A percentile compares a stretch with the other conserved stretches of the same genome.
These are phyloP conservation scores for Hypoxylon sp. DNA, from an alignment of 2,329 filamentous ascomycete genomes.

Conservation along the genomic window DNA sequence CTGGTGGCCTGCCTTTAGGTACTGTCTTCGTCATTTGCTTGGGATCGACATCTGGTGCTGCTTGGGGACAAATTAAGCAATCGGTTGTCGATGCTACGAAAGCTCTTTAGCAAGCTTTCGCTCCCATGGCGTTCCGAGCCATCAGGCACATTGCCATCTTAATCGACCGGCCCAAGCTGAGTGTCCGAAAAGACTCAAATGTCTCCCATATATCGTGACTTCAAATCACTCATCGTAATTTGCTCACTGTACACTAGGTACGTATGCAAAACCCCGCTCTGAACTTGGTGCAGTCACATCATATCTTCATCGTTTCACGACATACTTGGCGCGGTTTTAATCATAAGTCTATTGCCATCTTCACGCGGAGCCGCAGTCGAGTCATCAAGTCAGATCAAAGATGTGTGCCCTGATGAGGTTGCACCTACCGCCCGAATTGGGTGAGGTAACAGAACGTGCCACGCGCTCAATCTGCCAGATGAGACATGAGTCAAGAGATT, in stretches of 20 bases:
- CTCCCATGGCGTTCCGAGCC: not conserved
- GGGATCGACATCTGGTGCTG: conserved; percentile 18
- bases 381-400: conserved; percentile 4
- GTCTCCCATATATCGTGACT: not conserved
- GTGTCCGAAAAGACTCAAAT: not conserved
- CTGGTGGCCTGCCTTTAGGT: not conserved
- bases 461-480: not conserved
- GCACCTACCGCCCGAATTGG: not conserved
- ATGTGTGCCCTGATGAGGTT: not conserved
- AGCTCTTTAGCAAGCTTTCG: not conserved
- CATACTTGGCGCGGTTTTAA: conserved; percentile 26
- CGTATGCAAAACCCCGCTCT: conserved; percentile 26
- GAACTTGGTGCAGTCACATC: conserved; percentile 26
- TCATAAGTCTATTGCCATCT: conserved; percentile 11
- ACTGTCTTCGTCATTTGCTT: not conserved
- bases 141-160: not conserved
- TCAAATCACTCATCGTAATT: not conserved
- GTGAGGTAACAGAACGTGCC: not conserved
- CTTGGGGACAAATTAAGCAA: conserved; percentile 1
- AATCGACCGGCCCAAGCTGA: not conserved
- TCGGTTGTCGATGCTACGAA: not conserved
- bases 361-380: conserved; percentile 8
- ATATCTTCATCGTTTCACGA: conserved; percentile 24
- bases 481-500: not conserved
- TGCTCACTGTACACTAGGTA: not conserved